Base-by-base conservation (phyloP, 192 early-diverging fungal species). In the Thamnidium elegans region DNA sequence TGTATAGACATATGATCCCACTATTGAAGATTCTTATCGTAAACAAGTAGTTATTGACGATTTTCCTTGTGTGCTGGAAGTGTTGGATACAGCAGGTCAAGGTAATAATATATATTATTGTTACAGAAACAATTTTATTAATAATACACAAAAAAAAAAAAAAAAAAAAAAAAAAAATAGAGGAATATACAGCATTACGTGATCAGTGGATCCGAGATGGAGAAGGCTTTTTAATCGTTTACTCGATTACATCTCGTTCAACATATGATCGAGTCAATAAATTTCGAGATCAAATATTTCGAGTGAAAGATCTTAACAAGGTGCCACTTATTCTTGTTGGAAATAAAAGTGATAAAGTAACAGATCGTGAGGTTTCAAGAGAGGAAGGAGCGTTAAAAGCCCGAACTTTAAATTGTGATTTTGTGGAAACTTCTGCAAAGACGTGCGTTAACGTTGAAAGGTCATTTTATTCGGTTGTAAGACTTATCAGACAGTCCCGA, bases 41-140 rank as follows among this genome's bases (percentile, higher is more conserved):
- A 95, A 94, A 82, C 94, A 97, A 79, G 94, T 97, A 11, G 95
- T 95, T 50, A 92, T 98, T 55, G 96, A 98, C 73, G 93, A 91
- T 43, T 87, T 94, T 69, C 92, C 94, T 68, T 98, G 95, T 77
- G 91, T 97, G 70, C 76, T 98, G 21, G 95, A 98, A 78, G 91
- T 98, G 70, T 81, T 98, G 34, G 96, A 97, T 81, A 97, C 95
- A 43, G 96, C 96, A 42, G 96, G 94, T 43, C 87, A 92, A 73
- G 78, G 78, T 76, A 59, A 48, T 13, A 48, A 48, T 5, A 26
- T 11, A 32, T 7, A n/a, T n/a, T 7, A 1, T 46, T 43, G 11
- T 15, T 39, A 45, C 10, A 20, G 45, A 53, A 2, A 23, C 42
- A 42, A 59, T 42, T 39, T 9, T 42, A 46, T 30, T 51, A 46